These are phyloP conservation scores for Blastobotrys raffinosifermentans DNA, from an alignment of 1,139 yeast genomes.

Conservation along the genomic window DNA sequence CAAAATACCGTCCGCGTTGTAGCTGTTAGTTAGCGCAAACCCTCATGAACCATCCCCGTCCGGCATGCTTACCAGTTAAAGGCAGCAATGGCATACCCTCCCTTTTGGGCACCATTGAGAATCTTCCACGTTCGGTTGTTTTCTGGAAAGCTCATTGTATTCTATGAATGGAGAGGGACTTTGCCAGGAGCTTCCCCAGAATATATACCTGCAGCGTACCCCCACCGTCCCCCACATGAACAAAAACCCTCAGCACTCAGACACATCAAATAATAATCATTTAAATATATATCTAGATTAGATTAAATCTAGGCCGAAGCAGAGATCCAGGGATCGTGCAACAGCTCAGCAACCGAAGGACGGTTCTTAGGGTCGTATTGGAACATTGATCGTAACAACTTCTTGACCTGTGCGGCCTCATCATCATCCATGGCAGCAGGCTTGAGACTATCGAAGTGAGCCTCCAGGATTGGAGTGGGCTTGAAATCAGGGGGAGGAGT, in stretches of 20 bases:
- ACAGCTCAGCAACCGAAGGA: constrained; percentile 75
- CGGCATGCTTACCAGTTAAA: constrained; percentile 15
- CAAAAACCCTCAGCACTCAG: no score
- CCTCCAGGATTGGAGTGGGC: constrained; percentile 11
- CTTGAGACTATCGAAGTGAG: constrained; percentile 14
- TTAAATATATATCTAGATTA: background rate
- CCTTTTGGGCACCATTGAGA: constrained; percentile 21
- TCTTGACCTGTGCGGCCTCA: constrained; percentile 13
- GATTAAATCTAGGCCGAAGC: no score
- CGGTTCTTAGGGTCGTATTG: constrained; percentile 62
- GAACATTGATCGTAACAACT: constrained; percentile 11
- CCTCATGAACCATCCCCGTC: background rate
- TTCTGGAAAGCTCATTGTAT: constrained; percentile 2
- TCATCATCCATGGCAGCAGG: constrained; percentile 12
- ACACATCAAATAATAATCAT: background rate
- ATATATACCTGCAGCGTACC: no score
- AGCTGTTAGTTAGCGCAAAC: constrained; percentile 8
- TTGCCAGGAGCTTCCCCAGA: no score
- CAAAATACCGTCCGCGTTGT: constrained; percentile 23
- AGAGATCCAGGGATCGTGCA: constrained; percentile 78
- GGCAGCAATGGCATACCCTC: constrained; percentile 25
- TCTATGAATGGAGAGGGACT: no score
- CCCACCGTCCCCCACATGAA: constrained; percentile 1
- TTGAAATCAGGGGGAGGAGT: constrained; percentile 13
- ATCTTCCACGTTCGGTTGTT: constrained; percentile 24